Evolutionary conservation across 140 eudicot genomes (phyloP), one percentile per base, ranked within the genome.

Genomic region (Erigeron philadelphicus): DNA sequence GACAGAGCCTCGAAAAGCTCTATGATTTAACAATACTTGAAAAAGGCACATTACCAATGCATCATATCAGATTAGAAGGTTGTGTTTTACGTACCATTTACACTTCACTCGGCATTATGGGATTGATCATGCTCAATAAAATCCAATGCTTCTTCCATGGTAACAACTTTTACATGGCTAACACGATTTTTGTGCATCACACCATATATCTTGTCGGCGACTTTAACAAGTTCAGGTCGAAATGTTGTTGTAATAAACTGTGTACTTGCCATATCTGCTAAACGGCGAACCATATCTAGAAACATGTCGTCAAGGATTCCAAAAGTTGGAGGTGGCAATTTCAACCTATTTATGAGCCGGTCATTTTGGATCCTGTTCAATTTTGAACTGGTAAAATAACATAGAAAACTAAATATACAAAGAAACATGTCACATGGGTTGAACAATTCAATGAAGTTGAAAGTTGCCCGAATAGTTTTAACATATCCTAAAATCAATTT

Each of bases 221-320:
- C 97, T 73, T 89, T 89, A 66, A 93, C 99, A 40, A 86, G 86
- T 79, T 89, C 95, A 5, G 86, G 90, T 47, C 97, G 71, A 66
- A 94, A 94, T 16, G 97, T 94, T 18, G 97, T 94, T 7, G 97
- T 89, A 12, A 89, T 89, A 66, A 89, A 89, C 78, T 94, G 99
- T 4, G 99, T 94, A 70, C 70, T 87, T 3, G 84, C 91, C 81
- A 75, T 81, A 79, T 94, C 99, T 38, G 99, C 99, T 83, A 87
- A 62, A 59, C 95, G 89, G 63, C 99, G 94, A 59, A 89, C 95
- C 99, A 94, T 94, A 79, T 84, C 97, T 94, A 83, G 25, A 78
- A 70, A 60, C 61, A 75, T 17, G 16, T 70, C 40, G 76, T 80
- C 58, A 82, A 77, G 90, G 47, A 78, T 48, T 7, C 74, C 73